Percentiles rank a stretch among this genome's conserved stretches.
phyloP scores from a whole-genome alignment of 495 filamentous ascomycete species.

The Penicillium herquei region DNA sequence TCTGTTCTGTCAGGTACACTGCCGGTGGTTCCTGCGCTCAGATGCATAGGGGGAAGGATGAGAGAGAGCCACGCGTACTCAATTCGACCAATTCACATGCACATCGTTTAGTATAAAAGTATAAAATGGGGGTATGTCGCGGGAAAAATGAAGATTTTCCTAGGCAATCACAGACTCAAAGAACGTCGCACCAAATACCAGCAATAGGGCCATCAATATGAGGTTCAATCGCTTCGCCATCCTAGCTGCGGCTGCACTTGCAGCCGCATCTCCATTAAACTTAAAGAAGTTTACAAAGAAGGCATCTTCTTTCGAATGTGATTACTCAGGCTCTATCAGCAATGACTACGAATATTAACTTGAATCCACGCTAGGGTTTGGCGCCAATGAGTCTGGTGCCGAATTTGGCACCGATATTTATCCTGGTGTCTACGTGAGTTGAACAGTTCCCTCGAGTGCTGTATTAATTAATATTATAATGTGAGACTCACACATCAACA shows the following conservation, averaged over 20 bases:
- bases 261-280: conserved; percentile 21
- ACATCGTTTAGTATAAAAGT: too few relatives aligned
- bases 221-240: conserved; percentile 22
- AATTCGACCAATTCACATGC: neutral
- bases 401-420: conserved; percentile 24
- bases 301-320: conserved; percentile 26
- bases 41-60: neutral
- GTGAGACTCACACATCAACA: conserved; percentile 18
- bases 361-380: conserved; percentile 24
- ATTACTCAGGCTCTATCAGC: neutral
- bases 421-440: conserved; percentile 24
- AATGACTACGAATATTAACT: neutral
- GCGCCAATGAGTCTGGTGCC: conserved; percentile 26
- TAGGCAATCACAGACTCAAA: neutral
- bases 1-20: neutral
- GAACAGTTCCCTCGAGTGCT: too few relatives aligned
- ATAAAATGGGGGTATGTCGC: neutral
- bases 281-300: conserved; percentile 19
- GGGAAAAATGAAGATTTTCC: neutral
- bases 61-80: neutral
- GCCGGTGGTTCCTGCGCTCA: neutral
- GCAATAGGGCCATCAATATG: conserved; percentile 16
- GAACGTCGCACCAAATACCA: too few relatives aligned
- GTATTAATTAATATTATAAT: too few relatives aligned
- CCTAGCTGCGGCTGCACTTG: conserved; percentile 28